Base-by-base conservation (phyloP, 441 rosid genomes). In the Aleurites moluccanus region DNA sequence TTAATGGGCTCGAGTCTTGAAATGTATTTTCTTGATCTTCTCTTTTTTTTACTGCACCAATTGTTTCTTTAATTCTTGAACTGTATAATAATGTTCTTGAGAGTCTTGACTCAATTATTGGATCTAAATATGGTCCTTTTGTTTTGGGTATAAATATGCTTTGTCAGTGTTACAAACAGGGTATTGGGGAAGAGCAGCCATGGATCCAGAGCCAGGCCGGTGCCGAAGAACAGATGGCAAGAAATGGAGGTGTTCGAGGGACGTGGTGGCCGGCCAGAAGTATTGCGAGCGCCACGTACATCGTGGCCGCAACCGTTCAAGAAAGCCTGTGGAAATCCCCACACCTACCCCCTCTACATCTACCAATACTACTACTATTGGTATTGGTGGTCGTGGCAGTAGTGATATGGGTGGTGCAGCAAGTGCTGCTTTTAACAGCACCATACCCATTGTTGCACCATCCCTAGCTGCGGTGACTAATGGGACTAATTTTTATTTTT, bases 231-330 rank as follows among this genome's bases (percentile, higher is more conserved):
- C 98, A 3, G 98, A 95, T 27, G 99, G 99, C 3, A 96, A 93
- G 89, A 95, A 95, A 83, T 93, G 99, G 99, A 85, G 99, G 84
- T 95, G 99, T 82, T 91, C 99, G 13, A 90, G 97, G 74, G 98
- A 93, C 67, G 97, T 90, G 75, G 95, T 91, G 74, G 84, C 80
- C 3, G 97, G 97, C 47, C 92, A 93, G 79, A 96, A 96, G 84
- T 96, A 92, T 83, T 96, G 99, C 80, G 96, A 96, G 89, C 98
- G 98, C 92, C 94, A 93, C 89, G 82, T 90, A 83, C 97, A 93
- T 84, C 97, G 97, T 72, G 97, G 99, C 90, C 97, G 98, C 85
- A 93, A 88, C 90, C 99, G 99, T 93, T 93, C 98, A 92, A 96
- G 97, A 96, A 96, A 96, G 97, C 98, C 92, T 87, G 97, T 92